These are phyloP conservation scores for Microcera coccophila DNA, from an alignment of 2,329 filamentous ascomycete genomes.

Conservation along the genomic window DNA sequence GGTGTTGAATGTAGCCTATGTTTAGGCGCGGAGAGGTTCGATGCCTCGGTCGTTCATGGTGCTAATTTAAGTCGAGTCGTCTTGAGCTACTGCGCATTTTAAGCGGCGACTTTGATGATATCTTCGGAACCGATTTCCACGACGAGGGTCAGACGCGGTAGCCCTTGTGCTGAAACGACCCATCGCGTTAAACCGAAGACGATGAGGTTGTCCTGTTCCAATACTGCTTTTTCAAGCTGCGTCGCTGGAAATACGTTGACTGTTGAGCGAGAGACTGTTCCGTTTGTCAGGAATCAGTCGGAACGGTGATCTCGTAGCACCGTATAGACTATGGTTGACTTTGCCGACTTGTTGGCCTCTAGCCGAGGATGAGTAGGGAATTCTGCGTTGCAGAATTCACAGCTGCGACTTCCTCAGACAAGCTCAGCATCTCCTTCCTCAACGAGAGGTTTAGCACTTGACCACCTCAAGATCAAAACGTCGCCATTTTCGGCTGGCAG, in stretches of 20 bases:
- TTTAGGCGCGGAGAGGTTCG: too few relatives aligned
- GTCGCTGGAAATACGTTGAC: slow-evolving; percentile 14
- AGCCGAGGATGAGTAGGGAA: not conserved
- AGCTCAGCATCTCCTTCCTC: slow-evolving; percentile 55
- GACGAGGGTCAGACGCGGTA: slow-evolving; percentile 9
- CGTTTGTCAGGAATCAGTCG: not conserved
- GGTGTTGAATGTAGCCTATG: too few relatives aligned
- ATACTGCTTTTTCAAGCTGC: slow-evolving; percentile 9
- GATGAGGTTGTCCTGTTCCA: slow-evolving; percentile 9
- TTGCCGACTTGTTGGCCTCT: not conserved
- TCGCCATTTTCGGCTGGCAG: slow-evolving; percentile 59
- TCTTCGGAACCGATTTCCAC: slow-evolving; percentile 15
- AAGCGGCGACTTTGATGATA: slow-evolving; percentile 10
- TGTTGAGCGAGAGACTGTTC: slow-evolving; percentile 1
- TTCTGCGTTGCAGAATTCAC: not conserved
- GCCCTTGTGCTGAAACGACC: slow-evolving; percentile 7
- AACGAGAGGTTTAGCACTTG: slow-evolving; percentile 64
- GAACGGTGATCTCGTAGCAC: not conserved
- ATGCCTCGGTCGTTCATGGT: too few relatives aligned
- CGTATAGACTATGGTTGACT: not conserved
- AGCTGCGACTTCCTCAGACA: slow-evolving; percentile 39
- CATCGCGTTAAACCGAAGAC: slow-evolving; percentile 11
- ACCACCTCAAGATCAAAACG: slow-evolving; percentile 67
- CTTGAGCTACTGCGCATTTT: too few relatives aligned
- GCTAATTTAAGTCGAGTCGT: too few relatives aligned